These are phyloP conservation scores for Ophiostoma angusticollis DNA, from an alignment of 2,329 filamentous ascomycete genomes.

Conservation along the genomic window DNA sequence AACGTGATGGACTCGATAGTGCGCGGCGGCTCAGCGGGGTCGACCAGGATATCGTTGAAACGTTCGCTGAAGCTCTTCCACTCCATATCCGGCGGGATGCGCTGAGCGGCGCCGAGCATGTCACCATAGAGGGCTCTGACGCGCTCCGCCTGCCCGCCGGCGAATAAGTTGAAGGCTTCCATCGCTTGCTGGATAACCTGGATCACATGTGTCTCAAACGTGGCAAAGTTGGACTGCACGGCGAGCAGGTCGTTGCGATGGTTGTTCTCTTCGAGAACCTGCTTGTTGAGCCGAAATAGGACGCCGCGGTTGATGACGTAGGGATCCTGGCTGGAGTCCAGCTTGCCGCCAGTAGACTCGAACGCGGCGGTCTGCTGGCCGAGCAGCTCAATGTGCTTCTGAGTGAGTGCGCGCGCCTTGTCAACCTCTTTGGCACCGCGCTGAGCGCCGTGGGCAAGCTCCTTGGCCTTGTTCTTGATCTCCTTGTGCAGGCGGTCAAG, in stretches of 20 bases:
- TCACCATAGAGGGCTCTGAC: slow-evolving; percentile 72
- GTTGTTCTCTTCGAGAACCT: slow-evolving; percentile 91
- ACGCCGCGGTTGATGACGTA: slow-evolving; percentile 78
- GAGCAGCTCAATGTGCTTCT: slow-evolving; percentile 92
- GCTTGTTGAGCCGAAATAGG: slow-evolving; percentile 72
- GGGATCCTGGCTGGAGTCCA: slow-evolving; percentile 66
- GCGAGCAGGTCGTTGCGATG: slow-evolving; percentile 81
- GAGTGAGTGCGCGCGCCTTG: slow-evolving; percentile 70
- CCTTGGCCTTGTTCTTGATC: slow-evolving; percentile 93
- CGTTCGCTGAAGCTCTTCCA: slow-evolving; percentile 76
- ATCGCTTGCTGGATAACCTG: slow-evolving; percentile 71
- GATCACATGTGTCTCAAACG: slow-evolving; percentile 79
- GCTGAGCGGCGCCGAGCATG: slow-evolving; percentile 64
- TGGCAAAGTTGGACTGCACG: slow-evolving; percentile 80
- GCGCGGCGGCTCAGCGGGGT: slow-evolving; percentile 62
- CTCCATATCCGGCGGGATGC: slow-evolving; percentile 74
- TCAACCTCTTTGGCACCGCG: slow-evolving; percentile 86
- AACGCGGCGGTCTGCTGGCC: slow-evolving; percentile 73
- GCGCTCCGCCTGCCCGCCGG: slow-evolving; percentile 69
- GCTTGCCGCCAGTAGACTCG: slow-evolving; percentile 60
- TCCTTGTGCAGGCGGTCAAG: slow-evolving; percentile 87
- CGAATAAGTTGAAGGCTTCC: slow-evolving; percentile 69
- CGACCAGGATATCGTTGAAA: slow-evolving; percentile 59
- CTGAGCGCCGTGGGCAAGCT: slow-evolving; percentile 65
- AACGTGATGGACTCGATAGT: slow-evolving; percentile 64